These are phyloP conservation scores for Eimeria acervulina DNA, from an alignment of 169 alveolate genomes.

Conservation along the genomic window DNA sequence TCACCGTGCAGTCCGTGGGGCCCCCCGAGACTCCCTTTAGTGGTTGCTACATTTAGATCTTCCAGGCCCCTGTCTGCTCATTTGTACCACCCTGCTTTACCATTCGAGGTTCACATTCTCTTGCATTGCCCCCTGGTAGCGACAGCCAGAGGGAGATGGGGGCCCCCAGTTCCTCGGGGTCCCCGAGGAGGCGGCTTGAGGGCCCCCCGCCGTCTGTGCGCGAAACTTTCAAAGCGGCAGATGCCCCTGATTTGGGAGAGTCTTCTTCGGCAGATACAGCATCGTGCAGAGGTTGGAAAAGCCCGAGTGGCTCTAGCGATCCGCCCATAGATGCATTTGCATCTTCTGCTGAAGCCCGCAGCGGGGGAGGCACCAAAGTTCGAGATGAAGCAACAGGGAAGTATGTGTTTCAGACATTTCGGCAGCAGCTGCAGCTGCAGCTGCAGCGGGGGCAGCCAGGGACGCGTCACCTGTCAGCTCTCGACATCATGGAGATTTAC, in stretches of 20 bases:
- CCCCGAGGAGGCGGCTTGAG: conserved; percentile 29
- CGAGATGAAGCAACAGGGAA: conserved; percentile 51
- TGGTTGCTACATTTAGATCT: neutral
- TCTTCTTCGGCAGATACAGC: neutral
- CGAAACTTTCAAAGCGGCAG: neutral
- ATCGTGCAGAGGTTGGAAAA: neutral
- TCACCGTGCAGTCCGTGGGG: neutral
- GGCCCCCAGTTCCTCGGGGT: conserved; percentile 41
- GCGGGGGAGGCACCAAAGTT: conserved; percentile 58
- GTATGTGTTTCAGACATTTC: conserved; percentile 64
- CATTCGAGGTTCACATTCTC: neutral
- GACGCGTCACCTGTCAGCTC: conserved; percentile 22
- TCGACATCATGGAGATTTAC: conserved; percentile 34
- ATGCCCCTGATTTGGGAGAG: neutral
- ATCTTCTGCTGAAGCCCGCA: conserved; percentile 21
- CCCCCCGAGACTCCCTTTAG: neutral
- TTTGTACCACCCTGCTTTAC: neutral
- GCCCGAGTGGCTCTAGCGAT: neutral
- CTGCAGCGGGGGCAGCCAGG: conserved; percentile 69
- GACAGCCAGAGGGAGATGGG: conserved; percentile 36
- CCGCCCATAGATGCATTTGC: neutral
- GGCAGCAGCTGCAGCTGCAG: conserved; percentile 68
- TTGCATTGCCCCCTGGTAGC: neutral
- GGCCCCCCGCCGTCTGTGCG: conserved; percentile 2
- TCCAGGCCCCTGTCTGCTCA: neutral